Base-by-base conservation (phyloP, 2,329 filamentous ascomycete genomes). In the Stagonosporopsis cucurbitacearum region DNA sequence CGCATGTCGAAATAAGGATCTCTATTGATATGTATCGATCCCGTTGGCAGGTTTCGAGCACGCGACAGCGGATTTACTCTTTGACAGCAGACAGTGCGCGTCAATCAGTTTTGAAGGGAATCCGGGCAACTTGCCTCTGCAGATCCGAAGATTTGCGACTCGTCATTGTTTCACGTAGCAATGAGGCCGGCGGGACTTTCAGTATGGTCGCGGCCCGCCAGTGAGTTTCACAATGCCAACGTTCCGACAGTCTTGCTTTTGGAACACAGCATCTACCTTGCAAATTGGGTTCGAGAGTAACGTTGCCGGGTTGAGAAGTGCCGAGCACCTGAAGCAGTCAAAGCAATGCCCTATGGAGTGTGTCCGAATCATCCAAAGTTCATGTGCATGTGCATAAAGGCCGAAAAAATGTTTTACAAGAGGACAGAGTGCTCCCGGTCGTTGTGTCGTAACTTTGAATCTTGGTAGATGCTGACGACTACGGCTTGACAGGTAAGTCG, bases 161-260 rank as follows among this genome's bases (percentile, higher is more conserved):
- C 55, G 55, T 55, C 55, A 50, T 20, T 28, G 60, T 63, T 63
- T 61, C 58, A 59, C 32, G 17, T 25, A 12, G 35, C 17, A 11
- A 20, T 39, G 13, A 23, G 20, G 40, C 8, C 22, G 30, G 25
- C 11, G 19, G 19, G 28, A 43, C 26, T 33, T 13, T 2, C 13
- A 52, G 40, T 44, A 44, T 43, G 23, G 44, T 17, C 13, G 17
- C 26, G 50, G 22, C 51, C 41, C 39, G 36, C 40, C n/a, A 28
- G 17, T 28, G 22, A 28, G 58, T 60, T 60, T 57, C 58, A 60
- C n/a, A 28, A 35, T 30, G 7, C 17, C 28, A n/a, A 32, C 17
- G 36, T 54, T 58, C 54, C 26, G 35, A 60, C 54, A 47, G n/a
- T 22, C 40, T 22, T 51, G 42, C 36, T 20, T 47, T 26, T 33